Conservation (phyloP, 2,329 filamentous ascomycete genomes). For the Penicillium digitatum region DNA sequence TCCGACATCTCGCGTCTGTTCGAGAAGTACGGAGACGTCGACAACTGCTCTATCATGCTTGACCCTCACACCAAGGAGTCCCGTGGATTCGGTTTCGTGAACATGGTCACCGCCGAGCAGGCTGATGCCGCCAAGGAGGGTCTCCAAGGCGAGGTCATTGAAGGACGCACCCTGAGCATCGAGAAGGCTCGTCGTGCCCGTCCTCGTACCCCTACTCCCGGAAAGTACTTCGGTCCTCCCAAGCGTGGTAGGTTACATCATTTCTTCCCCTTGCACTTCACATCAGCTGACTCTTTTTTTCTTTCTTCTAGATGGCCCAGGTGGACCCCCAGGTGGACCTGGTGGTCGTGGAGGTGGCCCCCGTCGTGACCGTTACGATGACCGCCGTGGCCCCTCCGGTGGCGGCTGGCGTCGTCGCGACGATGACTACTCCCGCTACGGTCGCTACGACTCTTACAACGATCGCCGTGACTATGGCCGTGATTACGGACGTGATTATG, state of each 20-base stretch:
- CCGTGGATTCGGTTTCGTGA: conserved; percentile 97
- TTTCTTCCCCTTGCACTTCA: background rate
- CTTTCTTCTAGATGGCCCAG: conserved; percentile 32
- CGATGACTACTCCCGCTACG: conserved; percentile 44
- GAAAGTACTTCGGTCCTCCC: conserved; percentile 98
- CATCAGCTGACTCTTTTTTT: background rate
- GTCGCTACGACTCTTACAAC: conserved; percentile 47
- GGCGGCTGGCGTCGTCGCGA: conserved; percentile 48
- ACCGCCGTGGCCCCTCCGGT: conserved; percentile 51
- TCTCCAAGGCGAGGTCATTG: conserved; percentile 88
- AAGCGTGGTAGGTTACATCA: conserved; percentile 73
- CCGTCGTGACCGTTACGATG: conserved; percentile 49
- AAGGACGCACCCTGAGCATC: conserved; percentile 93
- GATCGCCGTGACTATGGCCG: conserved; percentile 60
- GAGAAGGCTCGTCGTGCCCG: conserved; percentile 96
- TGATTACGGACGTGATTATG: conserved; percentile 60
- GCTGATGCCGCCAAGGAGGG: conserved; percentile 96
- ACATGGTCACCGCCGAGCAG: conserved; percentile 93
- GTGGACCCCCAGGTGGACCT: conserved; percentile 44
- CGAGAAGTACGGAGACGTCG: conserved; percentile 97
- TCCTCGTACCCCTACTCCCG: conserved; percentile 91
- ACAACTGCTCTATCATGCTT: conserved; percentile 99
- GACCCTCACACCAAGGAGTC: conserved; percentile 98
- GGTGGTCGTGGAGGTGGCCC: conserved; percentile 40
- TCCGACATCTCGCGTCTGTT: conserved; percentile 90